Evolutionary conservation across 1,284 basidiomycete species (phyloP).

Genomic region (Sphagnurus paluster): DNA sequence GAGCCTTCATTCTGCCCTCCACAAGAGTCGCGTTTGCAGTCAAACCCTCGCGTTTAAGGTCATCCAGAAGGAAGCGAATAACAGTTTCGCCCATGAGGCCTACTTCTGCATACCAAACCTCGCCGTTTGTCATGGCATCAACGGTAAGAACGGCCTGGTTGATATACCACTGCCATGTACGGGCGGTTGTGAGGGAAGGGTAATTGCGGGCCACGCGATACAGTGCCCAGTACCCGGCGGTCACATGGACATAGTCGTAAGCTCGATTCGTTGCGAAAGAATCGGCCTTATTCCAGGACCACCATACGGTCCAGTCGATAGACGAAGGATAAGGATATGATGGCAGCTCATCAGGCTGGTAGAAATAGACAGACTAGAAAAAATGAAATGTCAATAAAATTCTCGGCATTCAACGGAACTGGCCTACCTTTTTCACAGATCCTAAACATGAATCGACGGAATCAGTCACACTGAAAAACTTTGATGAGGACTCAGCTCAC

Average conservation of each 20-base stretch:
- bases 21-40: constrained; percentile 48
- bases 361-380: constrained; percentile 55
- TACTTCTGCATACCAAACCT: constrained; percentile 46
- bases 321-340: constrained; percentile 49
- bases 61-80: constrained; percentile 46
- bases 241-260: constrained; percentile 61
- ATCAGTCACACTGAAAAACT: constrained; percentile 1
- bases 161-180: constrained; percentile 58
- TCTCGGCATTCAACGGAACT: background rate
- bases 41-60: constrained; percentile 54
- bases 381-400: constrained; percentile 2
- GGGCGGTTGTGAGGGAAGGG: constrained; percentile 43
- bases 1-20: constrained; percentile 46
- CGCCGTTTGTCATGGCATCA: constrained; percentile 45
- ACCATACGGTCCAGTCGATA: constrained; percentile 57
- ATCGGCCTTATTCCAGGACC: constrained; percentile 55
- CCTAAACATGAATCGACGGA: constrained; percentile 27
- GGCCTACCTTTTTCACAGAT: constrained; percentile 51
- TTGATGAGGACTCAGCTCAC: constrained; percentile 26
- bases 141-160: constrained; percentile 56
- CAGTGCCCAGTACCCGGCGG: constrained; percentile 56
- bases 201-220: constrained; percentile 63
- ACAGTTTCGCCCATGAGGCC: constrained; percentile 64
- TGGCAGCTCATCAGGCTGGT: constrained; percentile 46
- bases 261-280: constrained; percentile 53